Conservation (phyloP, 2,329 filamentous ascomycete genomes). For the Trichoderma koningii region DNA sequence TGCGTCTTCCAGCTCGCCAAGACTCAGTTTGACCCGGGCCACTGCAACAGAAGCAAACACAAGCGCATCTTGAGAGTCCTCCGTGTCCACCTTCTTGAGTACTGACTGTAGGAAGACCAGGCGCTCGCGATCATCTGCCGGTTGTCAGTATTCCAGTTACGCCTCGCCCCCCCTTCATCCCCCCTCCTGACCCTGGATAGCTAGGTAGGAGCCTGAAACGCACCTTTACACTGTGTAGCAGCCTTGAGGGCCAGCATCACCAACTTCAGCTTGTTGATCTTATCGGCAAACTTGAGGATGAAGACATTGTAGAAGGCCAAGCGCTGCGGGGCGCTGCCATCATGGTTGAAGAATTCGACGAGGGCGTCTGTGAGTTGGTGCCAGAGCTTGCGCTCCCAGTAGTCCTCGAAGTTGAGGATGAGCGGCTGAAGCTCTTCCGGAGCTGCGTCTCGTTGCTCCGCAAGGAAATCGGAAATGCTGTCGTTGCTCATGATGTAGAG, state of each 20-base stretch:
- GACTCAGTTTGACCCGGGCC: constrained; percentile 79
- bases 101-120: constrained; percentile 82
- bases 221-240: constrained; percentile 80
- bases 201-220: constrained; percentile 24
- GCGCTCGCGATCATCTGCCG: constrained; percentile 82
- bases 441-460: constrained; percentile 83
- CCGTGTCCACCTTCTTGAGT: constrained; percentile 85
- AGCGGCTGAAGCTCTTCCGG: constrained; percentile 84
- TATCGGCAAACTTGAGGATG: constrained; percentile 93
- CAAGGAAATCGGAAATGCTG: constrained; percentile 87
- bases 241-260: constrained; percentile 88
- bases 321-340: constrained; percentile 79
- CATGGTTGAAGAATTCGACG: constrained; percentile 81
- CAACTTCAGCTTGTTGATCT: constrained; percentile 98
- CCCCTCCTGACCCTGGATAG: not conserved
- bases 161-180: not conserved
- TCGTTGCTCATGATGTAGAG: constrained; percentile 71
- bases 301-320: constrained; percentile 92
- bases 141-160: constrained; percentile 12
- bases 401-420: constrained; percentile 91
- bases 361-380: constrained; percentile 94
- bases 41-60: constrained; percentile 92
- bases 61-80: constrained; percentile 90
- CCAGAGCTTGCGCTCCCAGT: constrained; percentile 98
- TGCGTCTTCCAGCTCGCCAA: constrained; percentile 78